Evolutionary conservation across 768 basidiomycete genomes (phyloP), one percentile per base, ranked within the genome.

Genomic region (Amanita exitialis): DNA sequence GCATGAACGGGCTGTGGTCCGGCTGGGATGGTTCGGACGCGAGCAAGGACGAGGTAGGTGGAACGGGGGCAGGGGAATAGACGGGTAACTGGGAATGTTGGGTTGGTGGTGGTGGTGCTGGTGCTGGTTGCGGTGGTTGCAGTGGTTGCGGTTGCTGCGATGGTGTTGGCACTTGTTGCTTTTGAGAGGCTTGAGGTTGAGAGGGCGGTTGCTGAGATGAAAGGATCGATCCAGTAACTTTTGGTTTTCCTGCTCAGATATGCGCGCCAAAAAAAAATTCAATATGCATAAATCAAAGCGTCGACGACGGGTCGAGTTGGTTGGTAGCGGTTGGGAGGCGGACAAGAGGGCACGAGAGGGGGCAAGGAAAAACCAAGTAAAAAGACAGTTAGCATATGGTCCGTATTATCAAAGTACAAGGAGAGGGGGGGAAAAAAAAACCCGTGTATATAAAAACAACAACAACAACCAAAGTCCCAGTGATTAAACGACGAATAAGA

Each of bases 1-100:
- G 77, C 25, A 86, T 61, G 62, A 86, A 86, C 16, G 75, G 72
- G 54, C 75, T 74, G 5, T 57, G 58, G 51, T 68, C 61, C 28
- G 58, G 27, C 13, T 18, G 4, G 20, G 49, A 43, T 23, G 41
- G 15, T 1, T 27, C 7, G 12, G 30, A 39, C 18, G 34, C 37
- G 27, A 27, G 9, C n/a, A 9, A 32, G 7, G n/a, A 9, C 6
- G 49, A 18, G 39, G 30, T 0, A 36, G 28, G 15, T 3, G 21
- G 12, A 13, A 12, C 32, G 25, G 48, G 18, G 46, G 28, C 18
- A 25, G 20, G 35, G 3, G 32, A 5, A 1, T 35, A 27, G 15
- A 46, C 9, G 25, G 30, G 45, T 32, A 15, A n/a, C n/a, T n/a
- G 3, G 9, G 30, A 9, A 12, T 35, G 36, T 3, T 36, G 30